Conservation (phyloP, 768 basidiomycete species). For the Calocybe gangraenosa region DNA sequence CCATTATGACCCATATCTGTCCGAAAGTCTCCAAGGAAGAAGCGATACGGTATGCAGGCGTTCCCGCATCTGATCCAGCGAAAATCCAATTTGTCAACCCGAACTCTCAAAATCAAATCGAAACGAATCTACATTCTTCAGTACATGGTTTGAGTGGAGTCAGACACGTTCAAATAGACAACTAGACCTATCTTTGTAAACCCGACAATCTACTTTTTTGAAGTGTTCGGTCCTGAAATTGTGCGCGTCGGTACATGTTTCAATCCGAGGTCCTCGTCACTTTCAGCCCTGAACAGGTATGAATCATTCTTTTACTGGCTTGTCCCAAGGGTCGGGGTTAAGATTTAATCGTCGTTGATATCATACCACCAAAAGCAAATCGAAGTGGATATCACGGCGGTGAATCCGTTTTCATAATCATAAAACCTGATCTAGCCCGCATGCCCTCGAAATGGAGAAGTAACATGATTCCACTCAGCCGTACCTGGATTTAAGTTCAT, state of each 20-base stretch:
- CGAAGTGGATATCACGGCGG: slow-evolving; percentile 1
- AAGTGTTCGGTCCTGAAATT: no score
- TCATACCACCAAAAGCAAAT: neutral
- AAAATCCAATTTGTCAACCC: no score
- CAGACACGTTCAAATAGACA: no score
- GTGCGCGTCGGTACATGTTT: no score
- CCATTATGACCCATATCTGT: neutral
- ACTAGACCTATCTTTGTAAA: no score
- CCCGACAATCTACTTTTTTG: no score
- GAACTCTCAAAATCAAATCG: no score
- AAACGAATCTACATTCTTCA: no score
- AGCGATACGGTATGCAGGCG: neutral
- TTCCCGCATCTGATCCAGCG: no score
- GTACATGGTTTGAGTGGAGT: no score
- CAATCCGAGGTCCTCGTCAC: neutral
- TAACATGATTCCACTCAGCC: neutral
- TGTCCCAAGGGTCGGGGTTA: neutral
- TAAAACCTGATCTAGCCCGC: neutral
- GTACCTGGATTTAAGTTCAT: no score
- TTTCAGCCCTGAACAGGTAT: neutral
- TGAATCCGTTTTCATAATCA: neutral
- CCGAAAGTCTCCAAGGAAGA: neutral
- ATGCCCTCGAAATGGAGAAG: slow-evolving; percentile 1
- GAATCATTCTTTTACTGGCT: neutral
- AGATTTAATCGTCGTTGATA: neutral